Conservation (phyloP, 352 stramenopile genomes). For the Phytophthora crassamura region DNA sequence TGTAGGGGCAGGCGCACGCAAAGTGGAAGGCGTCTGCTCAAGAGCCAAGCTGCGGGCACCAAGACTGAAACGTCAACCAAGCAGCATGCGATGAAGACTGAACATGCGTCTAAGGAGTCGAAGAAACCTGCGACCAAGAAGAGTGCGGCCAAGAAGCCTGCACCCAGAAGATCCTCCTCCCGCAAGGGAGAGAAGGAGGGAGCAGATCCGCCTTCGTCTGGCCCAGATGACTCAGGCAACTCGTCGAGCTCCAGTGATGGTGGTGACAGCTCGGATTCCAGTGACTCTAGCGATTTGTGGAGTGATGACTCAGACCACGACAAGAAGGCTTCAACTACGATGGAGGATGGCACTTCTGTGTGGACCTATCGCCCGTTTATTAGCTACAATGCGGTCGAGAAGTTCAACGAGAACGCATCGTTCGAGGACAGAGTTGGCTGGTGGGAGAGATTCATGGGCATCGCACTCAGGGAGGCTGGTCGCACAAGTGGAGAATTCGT, state of each 20-base stretch:
- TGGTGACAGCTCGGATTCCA: too few relatives aligned
- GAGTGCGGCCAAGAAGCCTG: neutral
- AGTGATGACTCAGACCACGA: neutral
- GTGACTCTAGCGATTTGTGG: too few relatives aligned
- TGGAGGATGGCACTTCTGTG: neutral
- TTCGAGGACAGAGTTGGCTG: too few relatives aligned
- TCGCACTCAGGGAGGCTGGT: too few relatives aligned
- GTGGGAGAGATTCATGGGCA: too few relatives aligned
- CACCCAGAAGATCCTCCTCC: neutral
- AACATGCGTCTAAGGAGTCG: neutral
- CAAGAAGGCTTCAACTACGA: too few relatives aligned
- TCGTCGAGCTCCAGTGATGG: neutral
- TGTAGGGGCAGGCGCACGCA: neutral
- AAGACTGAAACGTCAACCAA: too few relatives aligned
- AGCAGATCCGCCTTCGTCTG: neutral
- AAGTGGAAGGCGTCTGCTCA: too few relatives aligned
- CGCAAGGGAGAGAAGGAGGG: neutral
- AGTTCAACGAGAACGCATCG: too few relatives aligned
- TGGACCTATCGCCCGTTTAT: conserved; percentile 2
- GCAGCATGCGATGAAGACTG: neutral
- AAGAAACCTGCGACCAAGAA: neutral
- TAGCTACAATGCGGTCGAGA: too few relatives aligned
- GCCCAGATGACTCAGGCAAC: neutral
- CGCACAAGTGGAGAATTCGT: too few relatives aligned
- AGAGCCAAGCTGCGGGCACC: too few relatives aligned